phyloP scores from a whole-genome alignment of 495 filamentous ascomycete genomes.

The Podospora pseudocomata region DNA sequence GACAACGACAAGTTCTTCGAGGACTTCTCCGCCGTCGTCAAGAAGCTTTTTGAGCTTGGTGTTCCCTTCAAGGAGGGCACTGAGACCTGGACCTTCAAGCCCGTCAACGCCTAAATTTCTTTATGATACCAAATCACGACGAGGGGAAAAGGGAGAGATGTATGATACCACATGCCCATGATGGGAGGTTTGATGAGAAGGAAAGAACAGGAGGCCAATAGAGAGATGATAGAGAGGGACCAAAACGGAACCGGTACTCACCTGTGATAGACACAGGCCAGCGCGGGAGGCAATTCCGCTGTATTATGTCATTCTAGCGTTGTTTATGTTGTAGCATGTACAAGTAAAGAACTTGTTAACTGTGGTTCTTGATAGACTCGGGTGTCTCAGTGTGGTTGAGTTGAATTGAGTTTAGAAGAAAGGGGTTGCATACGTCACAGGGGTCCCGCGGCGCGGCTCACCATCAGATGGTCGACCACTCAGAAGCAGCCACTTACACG shows the following conservation, averaged over 20 bases:
- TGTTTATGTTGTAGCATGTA: not conserved
- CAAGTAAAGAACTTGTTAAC: not conserved
- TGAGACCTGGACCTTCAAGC: constrained; percentile 73
- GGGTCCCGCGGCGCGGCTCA: not conserved
- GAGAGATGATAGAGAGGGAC: constrained; percentile 4
- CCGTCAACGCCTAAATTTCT: constrained; percentile 29
- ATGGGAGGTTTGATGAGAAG: constrained; percentile 1
- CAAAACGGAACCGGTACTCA: not conserved
- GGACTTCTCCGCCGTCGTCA: constrained; percentile 76
- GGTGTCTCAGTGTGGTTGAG: not conserved
- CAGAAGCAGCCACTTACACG: not conserved
- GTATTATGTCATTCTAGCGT: constrained; percentile 3
- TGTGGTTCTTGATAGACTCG: not conserved
- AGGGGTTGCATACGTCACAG: not conserved
- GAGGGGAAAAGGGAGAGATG: not conserved
- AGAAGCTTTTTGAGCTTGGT: constrained; percentile 88
- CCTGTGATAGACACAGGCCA: constrained; percentile 2
- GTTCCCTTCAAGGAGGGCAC: constrained; percentile 75
- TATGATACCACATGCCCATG: not conserved
- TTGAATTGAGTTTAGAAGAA: not conserved
- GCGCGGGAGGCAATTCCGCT: constrained; percentile 1
- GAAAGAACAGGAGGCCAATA: not conserved
- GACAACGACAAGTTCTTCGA: constrained; percentile 90
- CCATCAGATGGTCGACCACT: not conserved
- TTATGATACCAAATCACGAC: not conserved